These are phyloP conservation scores for Phellopilus nigrolimitatus DNA, from an alignment of 1,284 basidiomycete species.

Conservation along the genomic window DNA sequence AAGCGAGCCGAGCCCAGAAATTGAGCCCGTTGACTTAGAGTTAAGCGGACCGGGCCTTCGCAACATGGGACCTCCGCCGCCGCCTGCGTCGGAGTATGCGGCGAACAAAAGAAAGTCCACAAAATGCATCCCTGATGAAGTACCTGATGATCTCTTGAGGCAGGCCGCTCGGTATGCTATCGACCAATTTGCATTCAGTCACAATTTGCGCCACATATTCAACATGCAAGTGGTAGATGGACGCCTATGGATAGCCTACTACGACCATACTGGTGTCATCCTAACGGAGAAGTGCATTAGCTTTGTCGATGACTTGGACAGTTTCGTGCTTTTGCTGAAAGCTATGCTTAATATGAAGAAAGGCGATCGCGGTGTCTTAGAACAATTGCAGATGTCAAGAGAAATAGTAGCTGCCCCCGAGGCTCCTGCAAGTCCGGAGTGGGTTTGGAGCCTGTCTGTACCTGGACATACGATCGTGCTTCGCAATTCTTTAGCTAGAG, in stretches of 20 bases:
- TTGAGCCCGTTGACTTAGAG: too few species aligned
- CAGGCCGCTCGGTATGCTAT: background rate
- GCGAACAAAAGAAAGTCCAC: too few species aligned
- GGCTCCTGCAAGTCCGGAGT: background rate
- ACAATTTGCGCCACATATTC: background rate
- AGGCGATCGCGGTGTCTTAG: background rate
- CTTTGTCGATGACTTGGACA: background rate
- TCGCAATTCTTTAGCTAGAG: background rate
- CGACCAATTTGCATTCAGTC: background rate
- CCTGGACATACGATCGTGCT: background rate
- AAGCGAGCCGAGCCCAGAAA: too few species aligned
- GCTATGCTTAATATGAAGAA: background rate
- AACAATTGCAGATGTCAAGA: background rate
- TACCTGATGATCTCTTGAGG: background rate
- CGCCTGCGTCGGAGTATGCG: too few species aligned
- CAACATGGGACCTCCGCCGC: too few species aligned
- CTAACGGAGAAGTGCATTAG: background rate
- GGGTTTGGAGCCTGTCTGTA: background rate
- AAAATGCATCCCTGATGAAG: too few species aligned
- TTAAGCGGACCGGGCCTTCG: too few species aligned
- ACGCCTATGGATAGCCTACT: background rate
- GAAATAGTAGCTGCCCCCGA: background rate
- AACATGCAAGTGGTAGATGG: background rate
- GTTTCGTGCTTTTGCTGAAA: background rate
- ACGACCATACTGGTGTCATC: background rate